phyloP scores from a whole-genome alignment of 495 filamentous ascomycete genomes.

The Xylaria sp. region DNA sequence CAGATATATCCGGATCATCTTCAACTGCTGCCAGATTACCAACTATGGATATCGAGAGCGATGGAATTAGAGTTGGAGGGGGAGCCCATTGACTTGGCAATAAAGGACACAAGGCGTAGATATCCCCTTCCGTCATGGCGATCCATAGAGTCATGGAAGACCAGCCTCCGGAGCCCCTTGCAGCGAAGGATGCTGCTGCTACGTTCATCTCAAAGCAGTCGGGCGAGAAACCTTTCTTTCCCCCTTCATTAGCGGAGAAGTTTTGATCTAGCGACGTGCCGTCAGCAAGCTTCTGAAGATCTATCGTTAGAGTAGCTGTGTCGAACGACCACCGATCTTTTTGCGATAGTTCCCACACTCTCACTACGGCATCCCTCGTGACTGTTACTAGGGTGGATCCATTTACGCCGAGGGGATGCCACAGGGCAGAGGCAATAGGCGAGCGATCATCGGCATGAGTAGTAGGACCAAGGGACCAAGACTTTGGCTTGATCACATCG shows the following conservation, averaged over 20 bases:
- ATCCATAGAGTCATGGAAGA: conserved; percentile 91
- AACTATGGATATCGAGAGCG: conserved; percentile 75
- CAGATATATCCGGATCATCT: conserved; percentile 60
- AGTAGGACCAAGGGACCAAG: conserved; percentile 84
- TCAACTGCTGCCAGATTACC: conserved; percentile 67
- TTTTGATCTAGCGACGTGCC: conserved; percentile 78
- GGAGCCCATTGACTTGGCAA: conserved; percentile 83
- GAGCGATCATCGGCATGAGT: conserved; percentile 85
- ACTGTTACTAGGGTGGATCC: conserved; percentile 80
- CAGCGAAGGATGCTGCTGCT: conserved; percentile 82
- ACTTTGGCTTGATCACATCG: conserved; percentile 74
- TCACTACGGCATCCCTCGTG: conserved; percentile 82
- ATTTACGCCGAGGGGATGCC: conserved; percentile 83
- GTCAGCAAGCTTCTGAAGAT: conserved; percentile 81
- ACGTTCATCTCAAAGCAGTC: conserved; percentile 88
- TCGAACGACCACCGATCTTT: conserved; percentile 85
- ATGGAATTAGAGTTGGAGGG: conserved; percentile 75
- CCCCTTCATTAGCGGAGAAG: conserved; percentile 72
- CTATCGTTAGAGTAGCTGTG: conserved; percentile 77
- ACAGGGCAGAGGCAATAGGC: conserved; percentile 76
- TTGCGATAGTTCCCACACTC: conserved; percentile 84
- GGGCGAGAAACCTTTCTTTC: conserved; percentile 81
- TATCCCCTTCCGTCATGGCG: conserved; percentile 84
- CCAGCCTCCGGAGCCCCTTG: conserved; percentile 80
- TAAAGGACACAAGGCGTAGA: conserved; percentile 90